Evolutionary conservation across 2,329 filamentous ascomycete species (phyloP), one percentile per base, ranked within the genome.

Genomic region (Penicillium sp.): DNA sequence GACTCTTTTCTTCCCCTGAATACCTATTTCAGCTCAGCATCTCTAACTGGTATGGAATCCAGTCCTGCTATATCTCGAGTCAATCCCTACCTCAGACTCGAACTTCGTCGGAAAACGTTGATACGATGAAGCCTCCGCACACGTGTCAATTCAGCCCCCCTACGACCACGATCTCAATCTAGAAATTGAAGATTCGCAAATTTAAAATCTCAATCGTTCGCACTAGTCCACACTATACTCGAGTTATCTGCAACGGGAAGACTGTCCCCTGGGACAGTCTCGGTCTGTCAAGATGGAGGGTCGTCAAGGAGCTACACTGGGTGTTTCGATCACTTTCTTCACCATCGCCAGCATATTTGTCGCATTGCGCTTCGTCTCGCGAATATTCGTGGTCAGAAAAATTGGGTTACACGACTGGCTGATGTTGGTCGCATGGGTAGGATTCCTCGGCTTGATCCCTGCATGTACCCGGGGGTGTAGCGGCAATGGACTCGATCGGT

Each of bases 321-420:
- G 69, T 26, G 76, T 78, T 47, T 77, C 75, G 11, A 69, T 78
- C 42, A 63, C 71, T 49, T 62, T 78, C 47, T 81, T 92, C 58
- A 81, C 81, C 19, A 71, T 92, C 48, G 85, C 89, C 47, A 87
- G 87, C 36, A 67, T 88, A 51, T 93, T 96, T 68, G 89, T 96
- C 62, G 79, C 79, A 39, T 81, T 89, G 34, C 85, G 92, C 51
- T 78, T 96, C 61, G 75, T 90, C 39, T 91, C 89, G 56, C 83
- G 91, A 27, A 79, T 83, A 46, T 84, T 81, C 43, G 86, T 97
- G 46, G 87, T 96, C 52, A 84, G 83, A 62, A 85, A 82, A 51
- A 74, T 91, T 47, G 85, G 81, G 51, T 83, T 83, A 77, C 91
- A 96, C 73, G 92, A 96, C 78, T 88, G 86, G 72, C 83, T 89